Conservation (phyloP, 805 yeast species). For the Blastobotrys peoriensis region DNA sequence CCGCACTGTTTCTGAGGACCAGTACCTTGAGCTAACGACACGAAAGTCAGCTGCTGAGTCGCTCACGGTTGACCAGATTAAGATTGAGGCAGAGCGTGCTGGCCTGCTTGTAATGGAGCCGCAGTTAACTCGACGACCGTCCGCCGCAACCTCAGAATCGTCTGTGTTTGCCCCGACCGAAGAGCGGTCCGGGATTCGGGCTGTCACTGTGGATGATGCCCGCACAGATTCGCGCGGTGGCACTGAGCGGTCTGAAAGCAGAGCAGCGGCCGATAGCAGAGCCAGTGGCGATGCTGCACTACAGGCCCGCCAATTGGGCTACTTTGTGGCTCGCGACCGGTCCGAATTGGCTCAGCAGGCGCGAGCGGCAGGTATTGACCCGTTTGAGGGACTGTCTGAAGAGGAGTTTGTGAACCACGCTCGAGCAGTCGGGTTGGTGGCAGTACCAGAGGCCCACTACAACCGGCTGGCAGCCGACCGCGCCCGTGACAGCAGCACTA, state of each 20-base stretch:
- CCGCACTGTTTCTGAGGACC: slow-evolving; percentile 22
- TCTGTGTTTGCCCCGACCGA: slow-evolving; percentile 1
- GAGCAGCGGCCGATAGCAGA: too few species aligned
- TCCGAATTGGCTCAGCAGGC: not conserved
- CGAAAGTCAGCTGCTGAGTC: slow-evolving; percentile 1
- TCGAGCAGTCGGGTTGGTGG: slow-evolving; percentile 16
- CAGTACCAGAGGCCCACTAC: slow-evolving; percentile 17
- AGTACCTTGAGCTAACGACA: slow-evolving; percentile 15
- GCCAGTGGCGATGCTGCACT: not conserved
- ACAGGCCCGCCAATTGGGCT: not conserved
- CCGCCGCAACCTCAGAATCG: slow-evolving; percentile 1
- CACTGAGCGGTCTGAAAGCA: not conserved
- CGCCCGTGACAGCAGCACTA: not conserved
- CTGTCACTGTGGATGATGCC: not conserved
- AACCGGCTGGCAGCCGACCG: slow-evolving; percentile 2
- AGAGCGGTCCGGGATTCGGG: not conserved
- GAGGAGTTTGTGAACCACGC: slow-evolving; percentile 9
- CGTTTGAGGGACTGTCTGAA: not conserved
- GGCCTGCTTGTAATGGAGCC: not conserved
- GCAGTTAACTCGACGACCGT: not conserved
- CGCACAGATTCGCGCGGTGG: not conserved
- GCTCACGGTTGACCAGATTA: slow-evolving; percentile 9
- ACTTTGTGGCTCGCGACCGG: not conserved
- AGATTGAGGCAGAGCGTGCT: not conserved
- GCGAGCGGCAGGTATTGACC: not conserved